These are phyloP conservation scores for Wickerhamiella australiensis DNA, from an alignment of 805 yeast genomes.

Conservation along the genomic window DNA sequence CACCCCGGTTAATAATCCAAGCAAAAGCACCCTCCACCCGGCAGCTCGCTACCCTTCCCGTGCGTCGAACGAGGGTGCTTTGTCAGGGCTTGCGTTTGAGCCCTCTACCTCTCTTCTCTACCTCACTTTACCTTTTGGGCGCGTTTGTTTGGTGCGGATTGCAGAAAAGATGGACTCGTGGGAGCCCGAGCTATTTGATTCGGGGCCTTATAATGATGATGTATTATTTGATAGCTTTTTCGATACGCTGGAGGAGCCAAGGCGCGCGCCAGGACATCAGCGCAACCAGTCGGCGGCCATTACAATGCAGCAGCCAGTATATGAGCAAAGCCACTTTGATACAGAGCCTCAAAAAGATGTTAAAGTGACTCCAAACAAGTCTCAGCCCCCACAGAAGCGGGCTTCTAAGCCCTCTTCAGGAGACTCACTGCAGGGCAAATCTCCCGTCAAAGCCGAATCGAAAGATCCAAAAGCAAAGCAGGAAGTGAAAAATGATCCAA, in stretches of 20 bases:
- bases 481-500: neutral
- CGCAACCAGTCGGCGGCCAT: slow-evolving; percentile 4
- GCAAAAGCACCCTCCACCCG: neutral
- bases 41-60: neutral
- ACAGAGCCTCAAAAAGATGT: neutral
- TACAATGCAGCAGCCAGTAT: slow-evolving; percentile 8
- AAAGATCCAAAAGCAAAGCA: neutral
- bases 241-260: neutral
- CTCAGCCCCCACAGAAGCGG: neutral
- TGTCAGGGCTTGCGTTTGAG: neutral
- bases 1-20: neutral
- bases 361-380: neutral
- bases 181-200: slow-evolving; percentile 8
- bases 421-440: neutral
- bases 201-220: slow-evolving; percentile 5
- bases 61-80: neutral
- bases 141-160: slow-evolving; percentile 6
- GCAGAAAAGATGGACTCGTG: slow-evolving; percentile 10
- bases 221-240: slow-evolving; percentile 1
- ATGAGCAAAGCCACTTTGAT: slow-evolving; percentile 5
- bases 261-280: neutral
- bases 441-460: neutral
- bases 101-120: neutral
- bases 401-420: neutral
- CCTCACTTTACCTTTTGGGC: neutral